Evolutionary conservation across 164 flowering plant species (phyloP).

Genomic region (Aristolochia californica): DNA sequence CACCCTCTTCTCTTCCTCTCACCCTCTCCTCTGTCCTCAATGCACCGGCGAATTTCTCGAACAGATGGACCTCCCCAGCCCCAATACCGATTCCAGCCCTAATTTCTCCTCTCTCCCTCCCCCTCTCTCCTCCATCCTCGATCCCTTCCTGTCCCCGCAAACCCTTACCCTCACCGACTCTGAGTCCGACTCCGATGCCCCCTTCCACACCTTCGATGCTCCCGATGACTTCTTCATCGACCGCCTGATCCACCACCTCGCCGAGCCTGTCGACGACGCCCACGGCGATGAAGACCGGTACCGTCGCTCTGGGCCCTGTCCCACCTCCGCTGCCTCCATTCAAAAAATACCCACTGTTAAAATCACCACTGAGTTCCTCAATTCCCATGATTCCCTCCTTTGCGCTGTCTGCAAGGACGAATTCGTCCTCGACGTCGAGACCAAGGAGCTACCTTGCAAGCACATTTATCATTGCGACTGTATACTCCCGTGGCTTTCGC

Average conservation of each 20-base stretch:
- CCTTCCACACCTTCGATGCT: constrained; percentile 6
- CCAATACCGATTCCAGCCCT: constrained; percentile 10
- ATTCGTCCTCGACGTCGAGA: constrained; percentile 31
- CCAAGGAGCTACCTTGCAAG: constrained; percentile 53
- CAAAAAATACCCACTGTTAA: constrained; percentile 36
- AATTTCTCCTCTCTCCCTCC: constrained; percentile 8
- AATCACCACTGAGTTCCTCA: constrained; percentile 20
- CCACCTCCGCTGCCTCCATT: constrained; percentile 27
- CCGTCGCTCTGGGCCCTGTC: constrained; percentile 3
- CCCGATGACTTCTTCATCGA: constrained; percentile 9
- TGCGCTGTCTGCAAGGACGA: constrained; percentile 67
- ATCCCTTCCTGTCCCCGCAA: constrained; percentile 5
- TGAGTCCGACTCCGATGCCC: constrained; percentile 10
- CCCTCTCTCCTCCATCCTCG: constrained; percentile 2
- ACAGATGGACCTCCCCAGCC: constrained; percentile 30
- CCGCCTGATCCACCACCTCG: constrained; percentile 35
- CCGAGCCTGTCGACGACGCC: constrained; percentile 16
- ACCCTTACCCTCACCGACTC: constrained; percentile 9
- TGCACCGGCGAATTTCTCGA: constrained; percentile 44
- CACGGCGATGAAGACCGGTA: neutral
- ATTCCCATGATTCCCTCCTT: constrained; percentile 13
- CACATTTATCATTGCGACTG: constrained; percentile 60
- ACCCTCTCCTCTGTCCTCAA: constrained; percentile 36
- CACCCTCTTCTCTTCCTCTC: constrained; percentile 23
- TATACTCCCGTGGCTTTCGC: constrained; percentile 57